Evolutionary conservation across 2,329 filamentous ascomycete species (phyloP), one percentile per base, ranked within the genome.

Genomic region (Cladosporium phlei): DNA sequence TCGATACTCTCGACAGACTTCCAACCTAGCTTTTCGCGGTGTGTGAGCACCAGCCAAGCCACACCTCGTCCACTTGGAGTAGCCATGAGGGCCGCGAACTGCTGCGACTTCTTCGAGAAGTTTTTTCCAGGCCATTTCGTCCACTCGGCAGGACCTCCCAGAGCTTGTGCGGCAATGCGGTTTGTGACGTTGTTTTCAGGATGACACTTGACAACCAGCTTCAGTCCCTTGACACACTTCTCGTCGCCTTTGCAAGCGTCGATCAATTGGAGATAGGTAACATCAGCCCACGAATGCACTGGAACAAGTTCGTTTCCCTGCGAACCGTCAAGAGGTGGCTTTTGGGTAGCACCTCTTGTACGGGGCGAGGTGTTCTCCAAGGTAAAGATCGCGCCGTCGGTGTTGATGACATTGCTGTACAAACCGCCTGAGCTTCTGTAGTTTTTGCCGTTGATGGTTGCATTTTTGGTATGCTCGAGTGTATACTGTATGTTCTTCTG

Each of bases 11-110:
- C 30, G 21, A 52, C 45, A 12, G 21, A n/a, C 24, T 49, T 52
- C 32, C 38, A 38, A n/a, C 53, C 53, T 17, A 55, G 46, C 28
- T 52, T 33, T 11, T 39, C 28, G 16, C 51, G 49, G 22, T 54
- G 53, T 24, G 53, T 48, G 12, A 39, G 48, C 12, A 54, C 20
- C 4, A 54, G 30, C 35, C 49, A 52, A 3, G 52, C 50, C 16
- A 43, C 42, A 8, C 47, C 52, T 16, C 22, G 19, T 5, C 45
- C 53, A 37, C 38, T 38, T 7, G 52, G 49, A 17, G 52, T 52
- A 5, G 43, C 47, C 30, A 55, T 25, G 9, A 55, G 24, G 12
- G 51, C 49, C n/a, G 37, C 30, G 21, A 46, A 47, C 2, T 46
- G 42, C 3, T 51, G 29, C 3, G 38, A 43, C 11, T 46, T 39